Conservation (phyloP, 371 early-diverging fungal species). For the Chytridium lagenaria region DNA sequence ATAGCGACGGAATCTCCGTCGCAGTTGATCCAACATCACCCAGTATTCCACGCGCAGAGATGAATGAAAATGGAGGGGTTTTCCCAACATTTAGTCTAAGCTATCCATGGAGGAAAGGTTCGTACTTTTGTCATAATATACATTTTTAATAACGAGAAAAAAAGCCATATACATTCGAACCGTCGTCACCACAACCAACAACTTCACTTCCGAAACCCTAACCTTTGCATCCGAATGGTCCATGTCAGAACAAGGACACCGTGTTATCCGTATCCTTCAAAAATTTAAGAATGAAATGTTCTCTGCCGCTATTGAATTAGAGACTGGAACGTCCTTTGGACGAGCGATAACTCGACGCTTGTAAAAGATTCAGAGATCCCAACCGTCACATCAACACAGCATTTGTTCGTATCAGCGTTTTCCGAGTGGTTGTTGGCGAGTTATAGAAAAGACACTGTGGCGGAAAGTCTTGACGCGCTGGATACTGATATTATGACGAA, state of each 20-base stretch:
- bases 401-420: no score
- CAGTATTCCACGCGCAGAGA: no score
- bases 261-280: background rate
- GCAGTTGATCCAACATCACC: no score
- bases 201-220: background rate
- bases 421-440: no score
- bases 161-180: background rate
- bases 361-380: no score
- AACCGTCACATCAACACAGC: no score
- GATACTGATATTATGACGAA: no score
- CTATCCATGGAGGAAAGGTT: slow-evolving; percentile 1
- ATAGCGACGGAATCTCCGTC: background rate
- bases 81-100: background rate
- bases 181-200: background rate
- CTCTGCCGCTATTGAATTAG: slow-evolving; percentile 2
- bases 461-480: no score
- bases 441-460: background rate
- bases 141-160: background rate
- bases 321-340: slow-evolving; percentile 13
- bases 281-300: slow-evolving; percentile 7
- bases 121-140: background rate
- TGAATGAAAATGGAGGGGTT: no score
- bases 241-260: background rate
- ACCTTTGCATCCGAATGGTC: slow-evolving; percentile 13
- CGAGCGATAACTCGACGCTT: slow-evolving; percentile 4